Conservation (phyloP, 2,329 filamentous ascomycete genomes). For the Talaromyces sp. region DNA sequence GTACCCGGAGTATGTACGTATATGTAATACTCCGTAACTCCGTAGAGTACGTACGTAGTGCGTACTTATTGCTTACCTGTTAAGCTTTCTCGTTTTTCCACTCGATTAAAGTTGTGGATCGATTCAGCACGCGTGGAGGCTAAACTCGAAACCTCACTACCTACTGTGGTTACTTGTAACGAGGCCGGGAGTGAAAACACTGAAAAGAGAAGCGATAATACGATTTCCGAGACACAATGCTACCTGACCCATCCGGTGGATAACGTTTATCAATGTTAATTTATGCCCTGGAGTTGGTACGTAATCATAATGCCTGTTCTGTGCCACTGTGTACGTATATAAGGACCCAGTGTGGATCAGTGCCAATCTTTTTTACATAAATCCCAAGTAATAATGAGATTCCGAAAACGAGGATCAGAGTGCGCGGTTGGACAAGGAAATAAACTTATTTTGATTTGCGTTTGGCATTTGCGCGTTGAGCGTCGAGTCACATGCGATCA, state of each 20-base stretch:
- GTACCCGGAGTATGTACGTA: not conserved
- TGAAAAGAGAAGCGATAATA: not conserved
- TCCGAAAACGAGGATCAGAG: not conserved
- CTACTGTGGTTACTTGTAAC: not conserved
- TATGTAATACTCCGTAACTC: not conserved
- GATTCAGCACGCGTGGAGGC: not conserved
- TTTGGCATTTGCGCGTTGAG: not conserved
- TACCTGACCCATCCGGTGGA: not conserved
- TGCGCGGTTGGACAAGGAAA: constrained; percentile 1
- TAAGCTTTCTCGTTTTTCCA: not conserved
- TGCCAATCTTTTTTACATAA: not conserved
- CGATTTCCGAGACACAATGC: not conserved
- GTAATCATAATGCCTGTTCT: not conserved
- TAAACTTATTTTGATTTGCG: not conserved
- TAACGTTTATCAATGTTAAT: not conserved
- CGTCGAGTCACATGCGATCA: constrained; percentile 1
- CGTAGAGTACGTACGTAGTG: not conserved
- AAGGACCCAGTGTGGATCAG: constrained; percentile 2
- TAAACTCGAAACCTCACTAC: constrained; percentile 13
- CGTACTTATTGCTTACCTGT: not conserved
- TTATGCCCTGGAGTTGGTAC: not conserved
- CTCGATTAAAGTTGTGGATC: constrained; percentile 14
- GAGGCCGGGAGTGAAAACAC: not conserved
- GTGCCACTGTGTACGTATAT: not conserved
- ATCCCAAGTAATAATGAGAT: not conserved